Percentiles rank a stretch among this genome's conserved stretches.
Evolutionary conservation across 1,284 basidiomycete species (phyloP).

Genomic region (Irpex rosettiformis): DNA sequence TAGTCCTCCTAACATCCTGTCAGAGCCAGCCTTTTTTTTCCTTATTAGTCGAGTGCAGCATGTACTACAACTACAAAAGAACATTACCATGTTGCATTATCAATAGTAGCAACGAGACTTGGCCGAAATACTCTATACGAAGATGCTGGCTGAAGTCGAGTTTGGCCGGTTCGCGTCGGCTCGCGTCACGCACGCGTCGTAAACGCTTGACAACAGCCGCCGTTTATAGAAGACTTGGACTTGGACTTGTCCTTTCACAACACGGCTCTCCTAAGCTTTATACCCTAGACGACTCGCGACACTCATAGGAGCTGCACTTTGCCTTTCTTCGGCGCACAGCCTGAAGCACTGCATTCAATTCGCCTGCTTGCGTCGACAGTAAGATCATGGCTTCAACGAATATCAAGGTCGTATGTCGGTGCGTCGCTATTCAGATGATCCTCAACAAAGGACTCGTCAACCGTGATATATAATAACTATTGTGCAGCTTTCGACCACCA

Average conservation of each 20-base stretch:
- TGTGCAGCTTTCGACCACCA: conserved; percentile 87
- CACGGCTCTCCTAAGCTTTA: conserved; percentile 13
- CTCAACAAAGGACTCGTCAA: not conserved
- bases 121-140: not conserved
- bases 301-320: conserved; percentile 14
- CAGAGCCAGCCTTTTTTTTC: conserved; percentile 66
- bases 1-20: conserved; percentile 74
- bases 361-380: not conserved
- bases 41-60: not conserved
- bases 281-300: conserved; percentile 17
- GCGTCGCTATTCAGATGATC: conserved; percentile 8
- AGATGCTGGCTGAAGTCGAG: too few species aligned
- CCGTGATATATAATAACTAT: not conserved
- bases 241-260: conserved; percentile 10
- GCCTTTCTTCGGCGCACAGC: conserved; percentile 12
- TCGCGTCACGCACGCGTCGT: not conserved
- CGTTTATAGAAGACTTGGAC: conserved; percentile 16
- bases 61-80: not conserved
- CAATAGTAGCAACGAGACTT: not conserved
- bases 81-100: not conserved
- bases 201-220: conserved; percentile 28
- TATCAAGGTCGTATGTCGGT: conserved; percentile 96
- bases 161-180: not conserved
- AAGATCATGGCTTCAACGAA: conserved; percentile 67
- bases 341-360: conserved; percentile 11